These are phyloP conservation scores for Penicillium arizonense DNA, from an alignment of 495 filamentous ascomycete genomes.

Conservation along the genomic window DNA sequence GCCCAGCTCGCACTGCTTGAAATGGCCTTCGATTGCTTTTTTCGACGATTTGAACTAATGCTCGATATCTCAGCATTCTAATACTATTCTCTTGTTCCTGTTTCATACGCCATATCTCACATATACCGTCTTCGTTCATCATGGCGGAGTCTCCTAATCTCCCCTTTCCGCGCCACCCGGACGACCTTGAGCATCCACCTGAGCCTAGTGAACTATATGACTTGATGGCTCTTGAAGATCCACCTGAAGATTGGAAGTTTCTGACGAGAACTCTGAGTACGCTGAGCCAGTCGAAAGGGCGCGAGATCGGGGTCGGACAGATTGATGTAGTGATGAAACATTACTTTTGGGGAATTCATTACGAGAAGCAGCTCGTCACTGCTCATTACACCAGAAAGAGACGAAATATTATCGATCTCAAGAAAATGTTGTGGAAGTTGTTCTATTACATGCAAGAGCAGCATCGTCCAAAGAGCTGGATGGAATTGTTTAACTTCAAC, in stretches of 20 bases:
- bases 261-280: neutral
- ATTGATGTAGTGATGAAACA: conserved; percentile 8
- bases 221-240: conserved; percentile 21
- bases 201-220: conserved; percentile 3
- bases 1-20: neutral
- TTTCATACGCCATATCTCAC: no score
- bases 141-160: no score
- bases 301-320: neutral
- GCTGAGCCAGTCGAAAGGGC: neutral
- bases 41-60: neutral
- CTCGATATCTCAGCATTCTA: neutral
- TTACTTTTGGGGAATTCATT: conserved; percentile 35
- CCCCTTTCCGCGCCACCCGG: neutral
- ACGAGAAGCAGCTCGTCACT: neutral
- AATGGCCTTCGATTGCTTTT: neutral
- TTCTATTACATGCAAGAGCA: conserved; percentile 25
- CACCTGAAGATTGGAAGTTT: conserved; percentile 19
- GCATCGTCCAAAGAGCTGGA: conserved; percentile 14
- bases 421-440: conserved; percentile 22
- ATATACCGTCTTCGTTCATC: no score
- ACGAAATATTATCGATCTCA: neutral
- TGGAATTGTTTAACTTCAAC: conserved; percentile 15
- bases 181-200: conserved; percentile 1
- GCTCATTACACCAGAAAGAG: neutral
- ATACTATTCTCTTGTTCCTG: neutral